Conservation (phyloP, 179 eudicot genomes). For the Silene noctiflora region DNA sequence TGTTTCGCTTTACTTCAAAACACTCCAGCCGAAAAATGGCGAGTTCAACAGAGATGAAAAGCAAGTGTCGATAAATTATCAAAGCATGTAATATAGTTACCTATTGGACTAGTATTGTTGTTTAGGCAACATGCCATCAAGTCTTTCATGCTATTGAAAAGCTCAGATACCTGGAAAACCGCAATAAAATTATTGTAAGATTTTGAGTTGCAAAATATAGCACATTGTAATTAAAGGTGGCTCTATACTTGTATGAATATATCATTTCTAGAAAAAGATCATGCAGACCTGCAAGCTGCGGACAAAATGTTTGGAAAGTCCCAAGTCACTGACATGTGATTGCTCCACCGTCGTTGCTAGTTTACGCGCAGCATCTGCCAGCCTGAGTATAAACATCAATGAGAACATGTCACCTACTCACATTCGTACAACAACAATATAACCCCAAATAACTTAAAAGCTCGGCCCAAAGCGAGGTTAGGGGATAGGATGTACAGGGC, state of each 20-base stretch:
- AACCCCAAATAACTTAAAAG: background rate
- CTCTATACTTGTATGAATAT: background rate
- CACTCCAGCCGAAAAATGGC: no score
- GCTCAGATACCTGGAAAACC: conserved; percentile 42
- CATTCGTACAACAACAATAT: background rate
- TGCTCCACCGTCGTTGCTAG: conserved; percentile 38
- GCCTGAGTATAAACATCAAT: conserved; percentile 26
- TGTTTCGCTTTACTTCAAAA: no score
- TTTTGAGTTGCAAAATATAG: background rate
- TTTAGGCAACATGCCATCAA: conserved; percentile 39
- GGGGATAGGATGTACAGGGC: no score
- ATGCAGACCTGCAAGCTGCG: conserved; percentile 51
- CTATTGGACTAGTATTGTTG: conserved; percentile 47
- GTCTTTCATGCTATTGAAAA: conserved; percentile 47
- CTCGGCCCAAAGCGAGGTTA: background rate
- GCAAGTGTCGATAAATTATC: background rate
- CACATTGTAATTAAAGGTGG: background rate
- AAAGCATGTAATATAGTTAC: conserved; percentile 29
- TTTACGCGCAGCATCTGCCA: conserved; percentile 34
- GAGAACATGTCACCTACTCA: background rate
- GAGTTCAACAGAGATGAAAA: no score
- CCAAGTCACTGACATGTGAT: conserved; percentile 43
- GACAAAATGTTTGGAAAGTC: conserved; percentile 42
- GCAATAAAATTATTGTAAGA: background rate
- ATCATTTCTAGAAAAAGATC: background rate